Percentiles rank a stretch among this genome's conserved stretches.
phyloP scores from a whole-genome alignment of 768 basidiomycete genomes.

The Stropharia rugosoannulata region DNA sequence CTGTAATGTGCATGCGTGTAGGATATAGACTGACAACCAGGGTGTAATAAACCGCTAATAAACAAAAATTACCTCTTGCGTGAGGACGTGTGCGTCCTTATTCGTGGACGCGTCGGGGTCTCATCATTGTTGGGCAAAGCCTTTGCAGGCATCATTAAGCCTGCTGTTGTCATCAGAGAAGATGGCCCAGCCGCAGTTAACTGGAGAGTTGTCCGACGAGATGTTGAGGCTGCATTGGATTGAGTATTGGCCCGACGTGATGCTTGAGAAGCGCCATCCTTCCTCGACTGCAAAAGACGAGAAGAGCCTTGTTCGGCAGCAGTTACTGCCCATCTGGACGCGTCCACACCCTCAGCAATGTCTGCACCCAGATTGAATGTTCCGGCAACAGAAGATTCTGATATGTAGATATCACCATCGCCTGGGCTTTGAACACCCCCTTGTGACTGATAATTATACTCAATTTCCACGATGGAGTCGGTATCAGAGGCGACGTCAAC shows the following conservation, averaged over 20 bases:
- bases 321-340: constrained; percentile 32
- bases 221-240: constrained; percentile 1
- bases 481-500: constrained; percentile 34
- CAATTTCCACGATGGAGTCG: constrained; percentile 33
- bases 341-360: constrained; percentile 25
- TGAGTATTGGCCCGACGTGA: constrained; percentile 7
- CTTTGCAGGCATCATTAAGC: constrained; percentile 3
- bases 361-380: constrained; percentile 16
- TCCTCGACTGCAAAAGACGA: not conserved
- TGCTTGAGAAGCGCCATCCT: constrained; percentile 13
- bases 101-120: constrained; percentile 23
- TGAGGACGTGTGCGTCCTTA: constrained; percentile 10
- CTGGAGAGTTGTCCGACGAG: constrained; percentile 8
- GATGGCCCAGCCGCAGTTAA: constrained; percentile 5
- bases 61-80: constrained; percentile 17
- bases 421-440: not conserved
- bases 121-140: constrained; percentile 21
- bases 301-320: constrained; percentile 8
- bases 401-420: constrained; percentile 7
- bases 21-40: constrained; percentile 1
- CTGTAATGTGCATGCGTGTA: not conserved
- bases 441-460: not conserved
- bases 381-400: constrained; percentile 6
- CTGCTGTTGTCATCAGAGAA: constrained; percentile 5
- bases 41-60: constrained; percentile 1